Base-by-base conservation (phyloP, 2,329 filamentous ascomycete species). In the Huntiella bhutanensis region DNA sequence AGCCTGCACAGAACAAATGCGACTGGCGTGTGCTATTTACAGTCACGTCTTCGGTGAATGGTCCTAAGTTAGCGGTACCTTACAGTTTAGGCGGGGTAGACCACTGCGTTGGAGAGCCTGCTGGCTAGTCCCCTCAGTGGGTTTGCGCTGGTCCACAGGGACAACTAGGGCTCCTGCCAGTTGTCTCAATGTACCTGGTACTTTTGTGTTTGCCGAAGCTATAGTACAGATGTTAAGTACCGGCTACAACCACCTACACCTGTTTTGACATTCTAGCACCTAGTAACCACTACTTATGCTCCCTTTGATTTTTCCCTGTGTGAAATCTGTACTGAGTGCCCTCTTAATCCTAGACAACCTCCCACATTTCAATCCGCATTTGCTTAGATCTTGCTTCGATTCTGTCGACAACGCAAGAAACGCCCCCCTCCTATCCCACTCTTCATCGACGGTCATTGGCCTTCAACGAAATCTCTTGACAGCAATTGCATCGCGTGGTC, bases 401-500 rank as follows among this genome's bases (percentile, higher is more conserved):
- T 54, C 52, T 55, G 53, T 56, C 51, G 53, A 53, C 54, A 55
- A 53, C 39, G 53, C 52, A 52, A 54, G 34, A 47, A 52, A 55
- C 55, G 54, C 59, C 53, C 49, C 48, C 49, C 51, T 51, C 52
- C 50, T 53, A 55, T 53, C 54, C 53, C 55, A 59, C 7, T 19
- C 36, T 36, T 41, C 33, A 42, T 42, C 39, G 39, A 47, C 45
- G 39, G 38, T 33, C 45, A 42, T 54, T 52, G 54, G 55, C 53
- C 37, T 52, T 48, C 54, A 56, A 54, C 52, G 54, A 55, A 53
- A 47, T 48, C 49, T 52, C 53, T 52, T 54, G 47, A 34, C 47
- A 38, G 41, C 34, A 48, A 32, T 45, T 48, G 46, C 42, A 48
- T 48, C 47, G 43, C 43, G 43, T 49, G 37, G 22, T 46, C 48